Conservation (phyloP, 2,329 filamentous ascomycete species). For the Monilinia fructicola region DNA sequence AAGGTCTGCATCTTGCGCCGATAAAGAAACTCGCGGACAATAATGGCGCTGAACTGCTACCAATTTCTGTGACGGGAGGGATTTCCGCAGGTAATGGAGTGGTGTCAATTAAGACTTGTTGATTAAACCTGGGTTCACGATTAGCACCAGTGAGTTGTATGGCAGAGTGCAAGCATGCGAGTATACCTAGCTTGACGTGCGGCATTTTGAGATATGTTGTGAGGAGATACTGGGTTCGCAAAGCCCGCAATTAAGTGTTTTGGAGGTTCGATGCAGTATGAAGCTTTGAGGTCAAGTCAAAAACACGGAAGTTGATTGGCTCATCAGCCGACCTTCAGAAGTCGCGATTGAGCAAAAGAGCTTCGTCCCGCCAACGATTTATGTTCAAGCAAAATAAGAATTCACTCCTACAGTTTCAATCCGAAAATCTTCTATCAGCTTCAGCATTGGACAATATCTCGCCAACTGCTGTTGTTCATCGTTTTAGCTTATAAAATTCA, state of each 20-base stretch:
- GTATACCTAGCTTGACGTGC: slow-evolving; percentile 36
- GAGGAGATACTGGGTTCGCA: slow-evolving; percentile 29
- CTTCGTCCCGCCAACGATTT: slow-evolving; percentile 27
- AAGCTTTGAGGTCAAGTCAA: slow-evolving; percentile 39
- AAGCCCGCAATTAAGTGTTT: slow-evolving; percentile 42
- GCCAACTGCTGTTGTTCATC: slow-evolving; percentile 1
- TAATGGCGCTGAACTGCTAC: slow-evolving; percentile 87
- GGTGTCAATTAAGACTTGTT: slow-evolving; percentile 89
- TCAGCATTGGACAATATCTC: not conserved
- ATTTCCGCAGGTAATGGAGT: slow-evolving; percentile 91
- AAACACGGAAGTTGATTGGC: slow-evolving; percentile 35
- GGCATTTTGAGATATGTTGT: slow-evolving; percentile 37
- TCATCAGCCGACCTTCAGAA: slow-evolving; percentile 27
- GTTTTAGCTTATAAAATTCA: not conserved
- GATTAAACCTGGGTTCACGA: slow-evolving; percentile 74
- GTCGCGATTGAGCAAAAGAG: slow-evolving; percentile 26
- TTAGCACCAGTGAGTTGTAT: slow-evolving; percentile 28
- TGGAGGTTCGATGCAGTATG: slow-evolving; percentile 27
- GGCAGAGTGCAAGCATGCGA: not conserved
- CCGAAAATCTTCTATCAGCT: slow-evolving; percentile 5
- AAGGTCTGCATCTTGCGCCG: slow-evolving; percentile 87
- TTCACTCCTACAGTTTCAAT: slow-evolving; percentile 4
- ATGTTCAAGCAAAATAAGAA: slow-evolving; percentile 16
- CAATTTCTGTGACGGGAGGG: slow-evolving; percentile 90
- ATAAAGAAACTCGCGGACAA: slow-evolving; percentile 95